These are phyloP conservation scores for Aspergillus sp. DNA, from an alignment of 2,329 filamentous ascomycete species.

Conservation along the genomic window DNA sequence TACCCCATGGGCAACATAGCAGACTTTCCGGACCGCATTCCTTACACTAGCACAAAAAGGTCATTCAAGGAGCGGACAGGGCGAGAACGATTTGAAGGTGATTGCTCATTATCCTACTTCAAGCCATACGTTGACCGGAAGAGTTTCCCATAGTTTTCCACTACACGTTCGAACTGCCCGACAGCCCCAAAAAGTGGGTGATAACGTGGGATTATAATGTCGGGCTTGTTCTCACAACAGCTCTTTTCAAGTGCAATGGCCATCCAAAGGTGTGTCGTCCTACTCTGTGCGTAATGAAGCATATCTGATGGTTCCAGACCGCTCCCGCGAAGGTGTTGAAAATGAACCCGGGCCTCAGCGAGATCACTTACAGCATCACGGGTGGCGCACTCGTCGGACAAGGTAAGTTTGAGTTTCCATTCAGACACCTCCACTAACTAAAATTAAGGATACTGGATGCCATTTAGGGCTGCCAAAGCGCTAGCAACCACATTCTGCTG, in stretches of 20 bases:
- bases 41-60: background rate
- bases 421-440: background rate
- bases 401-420: conserved; percentile 57
- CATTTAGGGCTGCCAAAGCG: conserved; percentile 80
- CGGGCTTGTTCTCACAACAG: conserved; percentile 88
- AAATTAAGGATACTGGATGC: conserved; percentile 90
- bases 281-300: too few species aligned
- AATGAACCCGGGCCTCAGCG: conserved; percentile 76
- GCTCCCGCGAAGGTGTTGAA: conserved; percentile 81
- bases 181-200: conserved; percentile 63
- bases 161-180: conserved; percentile 75
- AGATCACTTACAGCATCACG: conserved; percentile 93
- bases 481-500: conserved; percentile 89
- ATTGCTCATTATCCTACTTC: background rate
- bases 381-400: conserved; percentile 88
- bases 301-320: conserved; percentile 59
- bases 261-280: conserved; percentile 74
- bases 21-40: conserved; percentile 21
- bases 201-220: conserved; percentile 98
- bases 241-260: conserved; percentile 88
- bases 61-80: background rate
- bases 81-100: background rate
- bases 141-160: conserved; percentile 49
- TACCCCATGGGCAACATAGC: background rate
- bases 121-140: conserved; percentile 15